These are phyloP conservation scores for Urochloa ruziziensis DNA, from an alignment of 176 grass and related monocot species.

Conservation along the genomic window DNA sequence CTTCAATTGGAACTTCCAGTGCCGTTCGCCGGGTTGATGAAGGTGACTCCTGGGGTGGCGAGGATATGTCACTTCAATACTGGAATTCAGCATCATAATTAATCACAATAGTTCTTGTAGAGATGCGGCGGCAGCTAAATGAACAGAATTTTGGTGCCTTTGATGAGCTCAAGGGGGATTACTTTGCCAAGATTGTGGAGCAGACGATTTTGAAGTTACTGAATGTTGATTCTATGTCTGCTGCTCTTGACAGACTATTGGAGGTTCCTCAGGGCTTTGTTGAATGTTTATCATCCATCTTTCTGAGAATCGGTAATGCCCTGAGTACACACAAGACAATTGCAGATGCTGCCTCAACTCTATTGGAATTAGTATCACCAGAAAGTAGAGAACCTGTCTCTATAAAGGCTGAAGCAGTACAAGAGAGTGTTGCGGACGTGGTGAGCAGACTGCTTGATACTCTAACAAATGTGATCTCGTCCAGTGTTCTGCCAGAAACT, in stretches of 20 bases:
- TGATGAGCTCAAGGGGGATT: slow-evolving; percentile 21
- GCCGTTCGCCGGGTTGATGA: neutral
- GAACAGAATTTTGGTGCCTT: slow-evolving; percentile 3
- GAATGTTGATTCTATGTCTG: neutral
- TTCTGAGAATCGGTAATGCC: neutral
- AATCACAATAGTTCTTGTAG: slow-evolving; percentile 11
- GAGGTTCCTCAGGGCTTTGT: neutral
- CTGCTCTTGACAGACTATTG: slow-evolving; percentile 3
- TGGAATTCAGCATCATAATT: slow-evolving; percentile 11
- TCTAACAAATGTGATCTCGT: slow-evolving; percentile 7
- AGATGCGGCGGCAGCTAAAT: slow-evolving; percentile 19
- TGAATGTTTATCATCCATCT: neutral
- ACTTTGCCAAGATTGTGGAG: slow-evolving; percentile 14
- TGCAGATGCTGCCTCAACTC: neutral
- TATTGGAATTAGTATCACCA: neutral
- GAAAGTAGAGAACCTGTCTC: slow-evolving; percentile 1
- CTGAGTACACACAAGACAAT: slow-evolving; percentile 12
- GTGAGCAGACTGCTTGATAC: neutral
- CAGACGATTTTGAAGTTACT: slow-evolving; percentile 12
- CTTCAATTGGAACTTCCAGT: neutral
- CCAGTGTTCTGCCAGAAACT: neutral
- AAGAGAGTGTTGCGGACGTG: neutral
- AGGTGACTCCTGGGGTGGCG: neutral
- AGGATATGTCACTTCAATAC: neutral
- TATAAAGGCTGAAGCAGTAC: neutral